A percentile compares a stretch with the other conserved stretches of the same genome.
These are phyloP conservation scores for Cercospora brassicicola DNA, from an alignment of 2,329 filamentous ascomycete species.

Conservation along the genomic window DNA sequence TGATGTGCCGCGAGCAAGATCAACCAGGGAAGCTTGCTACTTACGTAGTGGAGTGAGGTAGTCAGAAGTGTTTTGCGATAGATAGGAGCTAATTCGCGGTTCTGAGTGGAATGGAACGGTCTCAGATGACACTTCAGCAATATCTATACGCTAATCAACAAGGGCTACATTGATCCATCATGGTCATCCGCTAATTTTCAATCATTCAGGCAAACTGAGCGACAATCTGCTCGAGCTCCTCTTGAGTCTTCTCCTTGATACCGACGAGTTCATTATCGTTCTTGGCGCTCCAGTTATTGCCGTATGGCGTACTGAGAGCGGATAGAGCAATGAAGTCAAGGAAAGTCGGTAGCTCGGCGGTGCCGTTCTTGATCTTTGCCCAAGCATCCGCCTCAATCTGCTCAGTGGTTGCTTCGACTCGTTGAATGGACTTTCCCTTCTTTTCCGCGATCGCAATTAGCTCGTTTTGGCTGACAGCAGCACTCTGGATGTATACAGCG, in stretches of 20 bases:
- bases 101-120: neutral
- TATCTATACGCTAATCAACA: neutral
- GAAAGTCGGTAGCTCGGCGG: constrained; percentile 25
- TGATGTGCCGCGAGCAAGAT: neutral
- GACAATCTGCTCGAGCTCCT: constrained; percentile 35
- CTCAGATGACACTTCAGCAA: neutral
- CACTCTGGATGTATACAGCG: constrained; percentile 41
- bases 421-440: constrained; percentile 33
- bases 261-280: constrained; percentile 44
- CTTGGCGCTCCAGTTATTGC: constrained; percentile 36
- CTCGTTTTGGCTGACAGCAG: constrained; percentile 41
- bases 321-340: constrained; percentile 36
- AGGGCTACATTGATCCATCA: neutral
- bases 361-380: constrained; percentile 32
- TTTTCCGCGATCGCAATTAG: constrained; percentile 41
- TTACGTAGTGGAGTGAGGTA: neutral
- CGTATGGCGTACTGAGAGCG: constrained; percentile 35
- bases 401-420: constrained; percentile 28
- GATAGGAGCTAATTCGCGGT: neutral
- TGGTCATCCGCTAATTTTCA: neutral
- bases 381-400: constrained; percentile 36
- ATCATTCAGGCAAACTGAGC: constrained; percentile 16
- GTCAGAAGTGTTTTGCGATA: neutral
- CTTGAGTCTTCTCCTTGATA: constrained; percentile 34
- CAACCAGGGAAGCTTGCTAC: neutral